A percentile compares a stretch with the other conserved stretches of the same genome.
Conservation (phyloP, 2,329 filamentous ascomycete genomes). For the Aspergillus sp. region DNA sequence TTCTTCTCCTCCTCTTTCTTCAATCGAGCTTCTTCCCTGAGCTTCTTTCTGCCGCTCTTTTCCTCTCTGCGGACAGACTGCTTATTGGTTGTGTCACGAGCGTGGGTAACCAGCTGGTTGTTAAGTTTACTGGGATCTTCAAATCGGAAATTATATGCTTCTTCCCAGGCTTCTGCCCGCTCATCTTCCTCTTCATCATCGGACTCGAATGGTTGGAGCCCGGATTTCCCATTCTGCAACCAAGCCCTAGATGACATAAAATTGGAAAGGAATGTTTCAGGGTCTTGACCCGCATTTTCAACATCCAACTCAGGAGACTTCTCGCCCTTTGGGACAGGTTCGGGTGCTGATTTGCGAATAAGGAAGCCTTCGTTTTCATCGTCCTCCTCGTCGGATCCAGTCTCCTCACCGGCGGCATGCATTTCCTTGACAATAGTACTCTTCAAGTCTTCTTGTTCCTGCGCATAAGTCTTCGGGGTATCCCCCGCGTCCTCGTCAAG, state of each 20-base stretch:
- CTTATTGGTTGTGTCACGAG: conserved; percentile 77
- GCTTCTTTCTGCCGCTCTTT: conserved; percentile 70
- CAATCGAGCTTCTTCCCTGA: conserved; percentile 74
- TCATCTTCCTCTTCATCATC: conserved; percentile 79
- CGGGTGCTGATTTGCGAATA: conserved; percentile 64
- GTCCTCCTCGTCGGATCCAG: conserved; percentile 48
- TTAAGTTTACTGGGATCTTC: conserved; percentile 88
- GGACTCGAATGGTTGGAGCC: conserved; percentile 82
- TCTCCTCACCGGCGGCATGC: conserved; percentile 59
- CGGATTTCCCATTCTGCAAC: conserved; percentile 67
- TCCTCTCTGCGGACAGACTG: conserved; percentile 87
- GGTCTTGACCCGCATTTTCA: conserved; percentile 78
- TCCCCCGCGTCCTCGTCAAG: conserved; percentile 51
- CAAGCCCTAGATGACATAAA: conserved; percentile 92
- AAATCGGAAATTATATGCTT: conserved; percentile 93
- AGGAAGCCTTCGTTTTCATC: conserved; percentile 73
- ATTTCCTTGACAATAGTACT: conserved; percentile 76
- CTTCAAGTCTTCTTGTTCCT: conserved; percentile 86
- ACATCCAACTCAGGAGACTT: conserved; percentile 62
- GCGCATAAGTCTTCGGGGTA: conserved; percentile 69
- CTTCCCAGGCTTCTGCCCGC: conserved; percentile 81
- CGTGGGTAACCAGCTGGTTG: conserved; percentile 82
- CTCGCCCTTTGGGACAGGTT: conserved; percentile 29
- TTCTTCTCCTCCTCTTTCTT: conserved; percentile 76
- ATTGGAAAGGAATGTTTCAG: conserved; percentile 89